Percentiles rank a stretch among this genome's conserved stretches.
These are phyloP conservation scores for Miamiensis avidus DNA, from an alignment of 169 alveolate species.

Conservation along the genomic window DNA sequence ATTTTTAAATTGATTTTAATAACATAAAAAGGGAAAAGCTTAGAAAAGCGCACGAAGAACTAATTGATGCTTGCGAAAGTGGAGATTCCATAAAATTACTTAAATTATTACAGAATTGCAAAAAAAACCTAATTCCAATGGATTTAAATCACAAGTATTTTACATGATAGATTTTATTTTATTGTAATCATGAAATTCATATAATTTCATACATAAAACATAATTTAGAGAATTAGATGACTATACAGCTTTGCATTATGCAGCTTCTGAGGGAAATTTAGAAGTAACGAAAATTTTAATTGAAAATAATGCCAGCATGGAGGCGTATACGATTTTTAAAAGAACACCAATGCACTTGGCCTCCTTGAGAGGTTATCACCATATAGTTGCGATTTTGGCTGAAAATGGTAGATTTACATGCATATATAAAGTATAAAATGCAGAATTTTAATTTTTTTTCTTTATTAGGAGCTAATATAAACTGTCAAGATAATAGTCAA, in stretches of 20 bases:
- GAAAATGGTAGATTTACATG: conserved; percentile 4
- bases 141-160: background rate
- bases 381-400: conserved; percentile 34
- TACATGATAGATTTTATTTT: too few relatives aligned
- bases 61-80: background rate
- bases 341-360: conserved; percentile 64
- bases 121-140: background rate
- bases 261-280: conserved; percentile 19
- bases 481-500: conserved; percentile 15
- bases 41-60: background rate
- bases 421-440: too few relatives aligned
- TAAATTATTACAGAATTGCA: too few relatives aligned
- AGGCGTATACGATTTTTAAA: conserved; percentile 32
- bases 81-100: background rate
- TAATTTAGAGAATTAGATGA: conserved; percentile 32
- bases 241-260: conserved; percentile 43
- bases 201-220: background rate
- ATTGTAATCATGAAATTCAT: too few relatives aligned
- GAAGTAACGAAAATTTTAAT: conserved; percentile 28
- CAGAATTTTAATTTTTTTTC: too few relatives aligned
- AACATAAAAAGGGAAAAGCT: background rate
- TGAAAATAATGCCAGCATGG: conserved; percentile 28
- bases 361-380: conserved; percentile 37
- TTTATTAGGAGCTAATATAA: conserved; percentile 24
- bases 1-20: background rate